A percentile compares a stretch with the other conserved stretches of the same genome.
Conservation (phyloP, 495 filamentous ascomycete genomes). For the Xylaria sp. region DNA sequence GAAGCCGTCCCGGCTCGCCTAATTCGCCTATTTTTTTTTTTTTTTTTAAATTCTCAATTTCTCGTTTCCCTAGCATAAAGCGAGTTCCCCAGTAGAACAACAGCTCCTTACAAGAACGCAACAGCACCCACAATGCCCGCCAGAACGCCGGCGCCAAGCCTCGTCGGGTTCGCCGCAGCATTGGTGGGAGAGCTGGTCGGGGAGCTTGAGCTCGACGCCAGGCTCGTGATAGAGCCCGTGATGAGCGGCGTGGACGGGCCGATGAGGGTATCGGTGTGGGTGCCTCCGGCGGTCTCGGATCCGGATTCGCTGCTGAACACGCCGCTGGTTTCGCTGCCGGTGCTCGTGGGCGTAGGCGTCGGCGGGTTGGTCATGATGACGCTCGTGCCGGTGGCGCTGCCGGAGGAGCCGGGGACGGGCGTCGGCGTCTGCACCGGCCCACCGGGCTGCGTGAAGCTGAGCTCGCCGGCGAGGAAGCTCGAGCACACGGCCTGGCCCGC, state of each 20-base stretch:
- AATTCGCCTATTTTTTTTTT: not conserved
- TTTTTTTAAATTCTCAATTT: too few relatives aligned
- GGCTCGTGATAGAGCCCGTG: slow-evolving; percentile 22
- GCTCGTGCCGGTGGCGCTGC: slow-evolving; percentile 4
- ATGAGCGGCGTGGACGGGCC: slow-evolving; percentile 6
- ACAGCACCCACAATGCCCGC: slow-evolving; percentile 36
- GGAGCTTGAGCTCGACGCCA: not conserved
- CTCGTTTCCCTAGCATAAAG: not conserved
- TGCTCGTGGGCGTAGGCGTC: slow-evolving; percentile 3
- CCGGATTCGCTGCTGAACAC: slow-evolving; percentile 1
- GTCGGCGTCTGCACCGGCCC: slow-evolving; percentile 1
- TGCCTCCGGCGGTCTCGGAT: not conserved
- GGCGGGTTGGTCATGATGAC: slow-evolving; percentile 6
- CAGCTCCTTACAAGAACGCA: slow-evolving; percentile 32
- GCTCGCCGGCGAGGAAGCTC: slow-evolving; percentile 33
- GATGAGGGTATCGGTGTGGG: slow-evolving; percentile 24
- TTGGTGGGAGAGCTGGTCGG: slow-evolving; percentile 24
- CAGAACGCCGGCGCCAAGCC: slow-evolving; percentile 34
- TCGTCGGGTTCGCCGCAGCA: slow-evolving; percentile 33
- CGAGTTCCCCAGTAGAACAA: not conserved
- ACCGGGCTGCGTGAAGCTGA: slow-evolving; percentile 16
- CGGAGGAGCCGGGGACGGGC: not conserved
- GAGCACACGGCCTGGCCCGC: slow-evolving; percentile 38
- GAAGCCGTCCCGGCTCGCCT: not conserved
- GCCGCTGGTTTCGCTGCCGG: not conserved